Base-by-base conservation (phyloP, 2,329 filamentous ascomycete genomes). In the Xylariaceae sp. region DNA sequence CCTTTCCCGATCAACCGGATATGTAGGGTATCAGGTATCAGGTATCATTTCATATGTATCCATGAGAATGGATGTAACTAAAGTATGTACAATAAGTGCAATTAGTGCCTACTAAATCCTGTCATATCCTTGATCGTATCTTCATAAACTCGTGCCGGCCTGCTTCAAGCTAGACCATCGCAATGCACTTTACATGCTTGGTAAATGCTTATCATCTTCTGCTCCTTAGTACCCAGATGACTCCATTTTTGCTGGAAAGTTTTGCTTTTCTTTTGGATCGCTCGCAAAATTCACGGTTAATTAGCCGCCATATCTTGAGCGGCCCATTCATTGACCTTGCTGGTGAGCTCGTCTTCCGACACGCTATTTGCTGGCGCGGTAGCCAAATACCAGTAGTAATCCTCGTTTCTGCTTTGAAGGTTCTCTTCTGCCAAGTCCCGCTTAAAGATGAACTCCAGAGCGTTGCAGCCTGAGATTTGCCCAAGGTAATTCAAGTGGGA, bases 401-500 rank as follows among this genome's bases (percentile, higher is more conserved):
- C 22, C 22, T 27, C 22, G 22, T 27, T 27, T 27, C 22, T 27
- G 22, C 22, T 27, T 7, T 27, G 22, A 4, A 27, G 7, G 31
- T 55, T 19, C 1, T 36, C 19, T 6, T 50, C 49, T 5, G n/a
- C 52, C 14, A 49, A 44, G 51, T 50, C 51, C 54, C 49, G 59
- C 51, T 57, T 60, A 31, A 61, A 57, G 12, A 43, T 44, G 44
- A 64, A 44, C 45, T 56, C 59, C 3, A 54, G 57, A 10, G 62
- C 54, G 17, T 52, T 58, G 62, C 78, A 81, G 35, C 59, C 69
- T 11, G 66, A 54, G 11, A 77, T 73, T 17, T 61, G 48, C 48
- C 66, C 65, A 52, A 83, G 71, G 66, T 83, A 83, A 58, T 70
- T 65, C 15, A 59, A 31, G 62, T 83, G 80, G 2, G 76, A 69